phyloP scores from a whole-genome alignment of 169 alveolate species.

The Plasmodium vinckei region DNA sequence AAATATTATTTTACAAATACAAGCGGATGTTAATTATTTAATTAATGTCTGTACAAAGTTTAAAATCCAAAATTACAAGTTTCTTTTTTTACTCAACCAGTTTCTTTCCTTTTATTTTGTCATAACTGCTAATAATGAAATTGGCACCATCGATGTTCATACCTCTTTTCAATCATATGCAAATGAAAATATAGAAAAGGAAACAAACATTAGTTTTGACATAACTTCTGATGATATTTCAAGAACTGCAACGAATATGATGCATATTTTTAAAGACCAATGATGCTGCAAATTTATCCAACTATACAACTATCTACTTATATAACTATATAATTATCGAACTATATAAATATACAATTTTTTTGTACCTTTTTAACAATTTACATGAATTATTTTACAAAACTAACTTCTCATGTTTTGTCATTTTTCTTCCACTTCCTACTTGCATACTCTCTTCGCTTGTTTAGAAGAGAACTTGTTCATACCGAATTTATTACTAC shows the following conservation, averaged over 20 bases:
- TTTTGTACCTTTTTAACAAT: background rate
- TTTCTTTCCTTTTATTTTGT: conserved; percentile 32
- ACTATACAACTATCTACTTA: too few relatives aligned
- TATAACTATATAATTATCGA: too few relatives aligned
- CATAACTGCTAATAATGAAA: background rate
- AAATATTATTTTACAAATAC: conserved; percentile 23
- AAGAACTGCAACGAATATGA: background rate
- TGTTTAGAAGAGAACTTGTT: too few relatives aligned
- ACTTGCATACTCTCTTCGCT: too few relatives aligned
- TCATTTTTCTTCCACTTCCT: too few relatives aligned
- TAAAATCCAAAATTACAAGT: conserved; percentile 45
- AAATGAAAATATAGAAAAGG: conserved; percentile 17
- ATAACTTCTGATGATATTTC: conserved; percentile 22
- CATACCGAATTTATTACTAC: too few relatives aligned
- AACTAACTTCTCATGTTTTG: too few relatives aligned
- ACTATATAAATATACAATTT: too few relatives aligned
- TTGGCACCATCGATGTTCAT: background rate
- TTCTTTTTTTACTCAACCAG: conserved; percentile 19
- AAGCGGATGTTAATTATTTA: conserved; percentile 37
- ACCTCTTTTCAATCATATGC: conserved; percentile 7
- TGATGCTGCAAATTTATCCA: too few relatives aligned
- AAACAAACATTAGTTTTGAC: background rate
- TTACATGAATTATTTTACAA: too few relatives aligned
- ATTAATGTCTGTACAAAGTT: conserved; percentile 46
- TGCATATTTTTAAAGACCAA: too few relatives aligned